phyloP scores from a whole-genome alignment of 192 early-diverging fungal genomes.

The Lobosporangium transversale region DNA sequence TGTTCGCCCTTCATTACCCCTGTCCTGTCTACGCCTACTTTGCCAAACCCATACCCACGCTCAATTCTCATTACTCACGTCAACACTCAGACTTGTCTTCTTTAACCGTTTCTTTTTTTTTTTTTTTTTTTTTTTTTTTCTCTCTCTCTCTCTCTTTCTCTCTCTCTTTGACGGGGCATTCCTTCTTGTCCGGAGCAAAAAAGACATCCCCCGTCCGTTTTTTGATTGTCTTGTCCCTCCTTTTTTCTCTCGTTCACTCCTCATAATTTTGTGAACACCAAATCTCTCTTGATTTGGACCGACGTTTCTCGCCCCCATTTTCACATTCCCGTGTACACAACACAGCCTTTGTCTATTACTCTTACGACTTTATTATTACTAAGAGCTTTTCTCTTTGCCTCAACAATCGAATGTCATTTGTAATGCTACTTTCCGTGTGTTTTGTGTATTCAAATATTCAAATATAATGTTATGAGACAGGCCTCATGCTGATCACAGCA shows the following conservation, averaged over 20 bases:
- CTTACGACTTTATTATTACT: background rate
- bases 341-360: background rate
- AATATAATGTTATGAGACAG: no score
- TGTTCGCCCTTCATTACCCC: background rate
- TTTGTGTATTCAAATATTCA: background rate
- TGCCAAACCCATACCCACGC: background rate
- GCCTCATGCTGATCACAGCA: no score
- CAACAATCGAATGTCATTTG: constrained; percentile 33
- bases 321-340: no score
- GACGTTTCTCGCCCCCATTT: background rate
- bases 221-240: background rate
- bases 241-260: background rate
- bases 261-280: constrained; percentile 3
- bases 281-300: constrained; percentile 18
- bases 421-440: background rate
- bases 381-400: background rate
- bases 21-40: background rate
- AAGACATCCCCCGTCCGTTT: background rate
- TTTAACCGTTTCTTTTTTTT: no score
- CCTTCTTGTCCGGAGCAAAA: background rate
- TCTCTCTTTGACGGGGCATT: background rate
- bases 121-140: background rate
- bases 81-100: no score
- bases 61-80: no score
- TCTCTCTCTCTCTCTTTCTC: background rate